Evolutionary conservation across 2,329 filamentous ascomycete species (phyloP).

Genomic region (Claviceps pazoutovae): DNA sequence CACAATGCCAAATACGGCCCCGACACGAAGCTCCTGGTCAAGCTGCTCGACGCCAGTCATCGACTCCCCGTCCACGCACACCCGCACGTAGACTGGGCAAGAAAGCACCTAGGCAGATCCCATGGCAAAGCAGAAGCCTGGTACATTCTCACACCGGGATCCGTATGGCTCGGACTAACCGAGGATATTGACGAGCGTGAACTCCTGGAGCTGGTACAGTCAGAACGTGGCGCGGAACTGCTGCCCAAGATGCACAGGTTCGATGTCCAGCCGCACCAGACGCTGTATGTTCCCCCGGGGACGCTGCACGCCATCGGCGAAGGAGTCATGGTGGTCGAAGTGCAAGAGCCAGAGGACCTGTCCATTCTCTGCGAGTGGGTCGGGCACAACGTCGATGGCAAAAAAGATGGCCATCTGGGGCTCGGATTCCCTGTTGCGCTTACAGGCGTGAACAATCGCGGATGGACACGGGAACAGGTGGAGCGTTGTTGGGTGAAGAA

Average conservation of each 20-base stretch:
- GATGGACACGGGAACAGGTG: constrained; percentile 5
- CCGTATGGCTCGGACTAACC: constrained; percentile 8
- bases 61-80: constrained; percentile 12
- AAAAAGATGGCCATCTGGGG: constrained; percentile 8
- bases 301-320: constrained; percentile 12
- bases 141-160: constrained; percentile 10
- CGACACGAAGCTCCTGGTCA: constrained; percentile 11
- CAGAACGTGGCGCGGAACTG: constrained; percentile 5
- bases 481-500: constrained; percentile 2
- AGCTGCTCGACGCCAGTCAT: constrained; percentile 12
- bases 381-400: constrained; percentile 7
- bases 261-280: constrained; percentile 8
- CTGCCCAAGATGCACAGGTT: constrained; percentile 9
- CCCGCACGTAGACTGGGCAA: constrained; percentile 10
- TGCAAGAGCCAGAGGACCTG: constrained; percentile 10
- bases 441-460: constrained; percentile 7
- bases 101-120: constrained; percentile 6
- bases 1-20: constrained; percentile 8
- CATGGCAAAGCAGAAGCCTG: constrained; percentile 13
- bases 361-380: constrained; percentile 10
- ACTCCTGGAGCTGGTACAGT: constrained; percentile 5
- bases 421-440: constrained; percentile 9
- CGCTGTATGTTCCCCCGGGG: constrained; percentile 10
- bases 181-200: constrained; percentile 6
- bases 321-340: constrained; percentile 9